Conservation (phyloP, 2,329 filamentous ascomycete genomes). For the Colletotrichum paranaense region DNA sequence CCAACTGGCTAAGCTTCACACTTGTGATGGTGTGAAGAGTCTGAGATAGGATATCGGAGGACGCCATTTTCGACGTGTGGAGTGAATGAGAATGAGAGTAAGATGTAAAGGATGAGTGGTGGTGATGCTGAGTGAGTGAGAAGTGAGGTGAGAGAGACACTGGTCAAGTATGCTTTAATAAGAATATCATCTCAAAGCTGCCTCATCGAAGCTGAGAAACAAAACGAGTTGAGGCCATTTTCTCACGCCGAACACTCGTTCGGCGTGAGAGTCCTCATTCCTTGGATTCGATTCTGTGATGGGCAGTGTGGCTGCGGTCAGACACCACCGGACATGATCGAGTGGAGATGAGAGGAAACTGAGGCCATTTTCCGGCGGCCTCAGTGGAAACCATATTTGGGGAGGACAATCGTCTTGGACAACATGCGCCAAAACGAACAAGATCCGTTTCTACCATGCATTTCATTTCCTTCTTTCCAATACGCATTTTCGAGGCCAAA, state of each 20-base stretch:
- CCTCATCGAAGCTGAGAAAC: neutral
- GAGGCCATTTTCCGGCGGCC: neutral
- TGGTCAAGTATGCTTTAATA: neutral
- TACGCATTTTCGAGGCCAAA: neutral
- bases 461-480: neutral
- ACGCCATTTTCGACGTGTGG: constrained; percentile 43
- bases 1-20: constrained; percentile 67
- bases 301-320: neutral
- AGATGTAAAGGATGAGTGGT: neutral
- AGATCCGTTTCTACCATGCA: neutral
- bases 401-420: too few species aligned
- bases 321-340: neutral
- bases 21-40: constrained; percentile 65
- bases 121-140: neutral
- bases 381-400: neutral
- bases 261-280: neutral
- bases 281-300: neutral
- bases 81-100: neutral
- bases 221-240: neutral
- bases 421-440: neutral
- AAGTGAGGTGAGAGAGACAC: neutral
- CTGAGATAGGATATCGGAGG: constrained; percentile 56
- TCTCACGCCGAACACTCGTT: neutral
- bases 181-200: neutral
- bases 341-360: neutral